Conservation (phyloP, 495 filamentous ascomycete genomes). For the Podospora didyma region DNA sequence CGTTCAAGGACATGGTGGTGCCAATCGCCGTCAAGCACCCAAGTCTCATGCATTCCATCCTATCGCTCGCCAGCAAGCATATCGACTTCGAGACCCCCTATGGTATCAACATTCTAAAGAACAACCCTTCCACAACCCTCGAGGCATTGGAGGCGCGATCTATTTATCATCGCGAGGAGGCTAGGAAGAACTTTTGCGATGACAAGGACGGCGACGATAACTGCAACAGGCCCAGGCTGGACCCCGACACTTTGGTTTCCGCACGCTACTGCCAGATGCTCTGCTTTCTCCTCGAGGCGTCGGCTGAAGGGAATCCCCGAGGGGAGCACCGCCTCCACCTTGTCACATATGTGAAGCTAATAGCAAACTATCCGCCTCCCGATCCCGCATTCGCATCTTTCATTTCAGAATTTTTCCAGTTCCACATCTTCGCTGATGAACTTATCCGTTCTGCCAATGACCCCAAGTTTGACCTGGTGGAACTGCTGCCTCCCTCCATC, state of each 20-base stretch:
- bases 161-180: slow-evolving; percentile 57
- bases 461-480: slow-evolving; percentile 45
- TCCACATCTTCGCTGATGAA: slow-evolving; percentile 79
- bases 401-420: slow-evolving; percentile 90
- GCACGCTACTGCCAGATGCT: slow-evolving; percentile 73
- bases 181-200: slow-evolving; percentile 53
- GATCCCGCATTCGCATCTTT: slow-evolving; percentile 70
- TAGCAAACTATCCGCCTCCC: slow-evolving; percentile 55
- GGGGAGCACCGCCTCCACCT: slow-evolving; percentile 83
- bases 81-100: slow-evolving; percentile 55
- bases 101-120: slow-evolving; percentile 40
- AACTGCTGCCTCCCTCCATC: slow-evolving; percentile 60
- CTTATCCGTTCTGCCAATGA: slow-evolving; percentile 64
- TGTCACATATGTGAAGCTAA: slow-evolving; percentile 66
- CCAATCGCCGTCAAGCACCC: slow-evolving; percentile 80
- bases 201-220: slow-evolving; percentile 36
- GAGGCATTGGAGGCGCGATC: slow-evolving; percentile 43
- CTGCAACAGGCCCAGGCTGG: slow-evolving; percentile 31
- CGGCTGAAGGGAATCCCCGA: slow-evolving; percentile 70
- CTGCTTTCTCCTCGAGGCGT: slow-evolving; percentile 74
- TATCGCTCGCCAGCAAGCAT: slow-evolving; percentile 82
- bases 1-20: slow-evolving; percentile 83
- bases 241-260: slow-evolving; percentile 50
- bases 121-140: slow-evolving; percentile 38
- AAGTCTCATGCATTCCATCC: slow-evolving; percentile 88